Evolutionary conservation across 2,329 filamentous ascomycete species (phyloP), one percentile per base, ranked within the genome.

Genomic region (Pseudovirgaria hyperparasitica): DNA sequence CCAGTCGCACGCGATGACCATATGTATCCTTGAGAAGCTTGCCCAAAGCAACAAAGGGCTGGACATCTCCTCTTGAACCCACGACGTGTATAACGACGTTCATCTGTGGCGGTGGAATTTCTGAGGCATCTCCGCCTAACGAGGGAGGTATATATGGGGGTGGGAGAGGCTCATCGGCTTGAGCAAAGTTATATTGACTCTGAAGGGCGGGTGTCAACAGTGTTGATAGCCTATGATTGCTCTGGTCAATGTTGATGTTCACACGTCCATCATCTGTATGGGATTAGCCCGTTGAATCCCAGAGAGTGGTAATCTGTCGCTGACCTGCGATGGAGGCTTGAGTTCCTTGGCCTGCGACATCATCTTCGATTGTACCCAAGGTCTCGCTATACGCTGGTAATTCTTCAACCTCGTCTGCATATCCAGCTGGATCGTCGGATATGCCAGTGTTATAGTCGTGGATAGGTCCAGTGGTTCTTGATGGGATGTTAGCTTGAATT

Each of bases 111-210:
- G 61, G 60, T 3, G 60, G 57, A 5, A 51, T 62, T 41, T 76
- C 68, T 26, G 63, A 57, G 9, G 68, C 67, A 27, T 60, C 61
- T 19, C 76, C 76, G 28, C 76, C 76, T 3, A 86, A 61, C 20
- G 69, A 76, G n/a, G 76, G 70, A 2, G 80, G 78, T 22, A 85
- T 75, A 41, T 82, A 84, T 17, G 72, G 65, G 2, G 74, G 73
- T 15, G 76, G 74, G 2, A 76, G 65, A 32, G 63, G 57, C 14
- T 59, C 56, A 28, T 73, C 64, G 22, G 66, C 55, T 19, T 62
- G 57, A 13, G 52, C 54, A n/a, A 45, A 41, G 7, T 43, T 43
- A 32, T 55, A 41, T 31, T 57, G 49, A 9, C 43, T 47, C 15
- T 54, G 48, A 18, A 57, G 42, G 22, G 54, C 50, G 2, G 52